Base-by-base conservation (phyloP, 2,329 filamentous ascomycete genomes). In the Paracoccidioides brasiliensis region DNA sequence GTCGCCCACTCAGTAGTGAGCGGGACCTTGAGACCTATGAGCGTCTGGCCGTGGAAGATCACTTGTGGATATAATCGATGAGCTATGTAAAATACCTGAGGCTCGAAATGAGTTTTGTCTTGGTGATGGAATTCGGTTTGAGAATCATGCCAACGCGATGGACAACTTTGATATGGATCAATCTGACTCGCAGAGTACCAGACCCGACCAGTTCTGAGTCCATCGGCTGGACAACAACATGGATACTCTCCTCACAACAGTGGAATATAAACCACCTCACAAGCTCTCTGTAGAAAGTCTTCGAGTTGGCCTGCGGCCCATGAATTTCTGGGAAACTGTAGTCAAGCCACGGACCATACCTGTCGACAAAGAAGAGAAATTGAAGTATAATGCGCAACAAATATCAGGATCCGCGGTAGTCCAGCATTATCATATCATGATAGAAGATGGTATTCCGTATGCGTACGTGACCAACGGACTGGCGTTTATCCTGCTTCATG, bases 141-240 rank as follows among this genome's bases (percentile, higher is more conserved):
- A 22, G 22, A 22, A 22, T 22, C 22, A 22, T 22, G 22, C 22
- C 22, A 22, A 22, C 22, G 22, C 22, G 22, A 22, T 22, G 22
- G 22, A 22, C 22, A 22, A 22, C 22, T 22, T 22, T 22, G 22
- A 22, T 22, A 22, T 2, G 22, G 15, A n/a, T 22, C 22, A 44
- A 44, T 58, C 58, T 35, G 54, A 22, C 9, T 37, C 49, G 33
- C 33, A 6, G 12, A 56, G 28, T 52, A 53, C 60, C 1, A 56
- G n/a, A 28, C 63, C 62, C 5, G 61, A 64, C 49, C 62, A 62
- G 37, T 64, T 58, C 46, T 65, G 60, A 45, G 61, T 65, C n/a
- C 55, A 60, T 54, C 59, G 56, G 41, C 33, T 58, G 3, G 52
- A 60, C 2, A 38, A 45, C 22, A 22, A 28, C 10, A 45, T 33